Evolutionary conservation across 2,329 filamentous ascomycete species (phyloP).

Genomic region (Blastomyces gilchristii): DNA sequence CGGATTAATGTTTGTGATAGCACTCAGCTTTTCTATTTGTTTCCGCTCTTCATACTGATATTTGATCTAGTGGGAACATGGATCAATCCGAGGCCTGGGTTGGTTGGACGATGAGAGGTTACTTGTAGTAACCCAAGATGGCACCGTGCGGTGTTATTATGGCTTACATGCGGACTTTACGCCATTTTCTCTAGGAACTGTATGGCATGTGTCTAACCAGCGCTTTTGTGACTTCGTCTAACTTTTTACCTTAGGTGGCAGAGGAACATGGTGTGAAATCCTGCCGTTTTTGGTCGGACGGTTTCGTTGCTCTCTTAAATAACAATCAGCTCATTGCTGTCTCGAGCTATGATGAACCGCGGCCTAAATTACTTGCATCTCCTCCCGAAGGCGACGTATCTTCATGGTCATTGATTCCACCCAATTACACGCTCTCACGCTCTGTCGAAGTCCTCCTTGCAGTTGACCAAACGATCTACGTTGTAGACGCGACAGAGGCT

Average conservation of each 20-base stretch:
- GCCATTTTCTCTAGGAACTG: slow-evolving; percentile 82
- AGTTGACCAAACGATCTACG: slow-evolving; percentile 71
- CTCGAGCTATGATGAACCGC: slow-evolving; percentile 80
- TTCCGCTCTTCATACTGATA: slow-evolving; percentile 10
- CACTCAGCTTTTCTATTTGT: background rate
- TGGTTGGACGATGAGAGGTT: slow-evolving; percentile 96
- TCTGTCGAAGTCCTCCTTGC: slow-evolving; percentile 89
- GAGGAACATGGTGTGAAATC: slow-evolving; percentile 78
- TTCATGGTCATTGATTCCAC: slow-evolving; percentile 82
- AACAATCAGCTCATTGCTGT: slow-evolving; percentile 84
- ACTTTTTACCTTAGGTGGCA: slow-evolving; percentile 45
- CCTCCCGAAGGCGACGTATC: slow-evolving; percentile 69
- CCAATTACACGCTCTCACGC: slow-evolving; percentile 75
- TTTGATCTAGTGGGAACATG: slow-evolving; percentile 68
- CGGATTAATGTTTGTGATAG: slow-evolving; percentile 52
- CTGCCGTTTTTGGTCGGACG: slow-evolving; percentile 84
- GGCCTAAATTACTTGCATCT: slow-evolving; percentile 69
- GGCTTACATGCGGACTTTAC: slow-evolving; percentile 91
- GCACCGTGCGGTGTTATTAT: slow-evolving; percentile 80
- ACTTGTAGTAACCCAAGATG: slow-evolving; percentile 77
- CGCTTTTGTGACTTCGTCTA: slow-evolving; percentile 1
- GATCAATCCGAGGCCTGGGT: slow-evolving; percentile 73
- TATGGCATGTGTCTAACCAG: slow-evolving; percentile 21
- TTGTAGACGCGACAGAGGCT: slow-evolving; percentile 78
- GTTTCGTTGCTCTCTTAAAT: slow-evolving; percentile 83